Base-by-base conservation (phyloP, 192 early-diverging fungal species). In the Phlyctochytrium bullatum region DNA sequence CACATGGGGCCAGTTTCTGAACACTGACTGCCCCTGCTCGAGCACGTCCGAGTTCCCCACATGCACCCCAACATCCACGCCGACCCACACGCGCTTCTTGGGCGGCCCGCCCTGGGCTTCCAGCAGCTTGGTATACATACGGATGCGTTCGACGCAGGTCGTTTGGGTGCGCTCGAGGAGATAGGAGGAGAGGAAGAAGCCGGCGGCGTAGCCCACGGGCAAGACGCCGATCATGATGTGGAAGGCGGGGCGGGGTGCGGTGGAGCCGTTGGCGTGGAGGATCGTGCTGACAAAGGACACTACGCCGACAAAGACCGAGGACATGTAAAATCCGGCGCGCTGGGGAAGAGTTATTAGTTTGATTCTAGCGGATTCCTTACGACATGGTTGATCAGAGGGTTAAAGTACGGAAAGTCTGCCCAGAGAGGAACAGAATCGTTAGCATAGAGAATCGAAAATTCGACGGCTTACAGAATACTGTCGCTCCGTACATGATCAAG, bases 371-470 rank as follows among this genome's bases (percentile, higher is more conserved):
- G 40, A n/a, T n/a, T n/a, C n/a, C 40, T 47, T 47, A 47, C 40
- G 20, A 66, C 56, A 30, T 66, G 50, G 33, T 66, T 66, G 16
- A 66, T 33, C 16, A 28, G 14, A 29, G 51, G 51, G 27, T 33
- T 66, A 32, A 53, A 66, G 32, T 57, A 66, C 1, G 64, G 64
- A 66, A 31, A 66, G 64, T 66, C 40, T 47, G 20, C 40, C 6
- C n/a, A n/a, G n/a, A n/a, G n/a, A n/a, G n/a, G n/a, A n/a, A n/a
- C n/a, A n/a, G 30, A 57, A 14, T n/a, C 54, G 25, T 57, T 24
- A 6, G 25, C 10, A 57, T 57, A 10, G 25, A 30, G 54, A 14
- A 57, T n/a, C n/a, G n/a, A n/a, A 31, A 31, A 61, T 23, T 32
- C 12, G 29, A 20, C 56, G 25, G 14, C 23, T 29, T 58, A 0